These are phyloP conservation scores for Trichoderma hamatum DNA, from an alignment of 2,329 filamentous ascomycete genomes.

Conservation along the genomic window DNA sequence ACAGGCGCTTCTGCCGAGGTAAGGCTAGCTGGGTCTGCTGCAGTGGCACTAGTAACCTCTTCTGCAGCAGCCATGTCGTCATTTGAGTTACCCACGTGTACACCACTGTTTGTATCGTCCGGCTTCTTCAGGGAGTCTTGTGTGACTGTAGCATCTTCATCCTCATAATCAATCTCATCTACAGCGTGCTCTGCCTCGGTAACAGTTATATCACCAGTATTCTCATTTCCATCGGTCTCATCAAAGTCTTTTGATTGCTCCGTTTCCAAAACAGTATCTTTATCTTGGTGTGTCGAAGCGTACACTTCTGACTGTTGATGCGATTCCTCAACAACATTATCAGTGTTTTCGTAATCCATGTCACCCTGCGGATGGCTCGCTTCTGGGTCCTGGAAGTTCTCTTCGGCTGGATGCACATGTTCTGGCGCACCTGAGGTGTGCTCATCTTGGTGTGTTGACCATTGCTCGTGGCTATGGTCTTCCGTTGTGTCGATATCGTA, in stretches of 20 bases:
- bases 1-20: background rate
- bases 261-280: slow-evolving; percentile 5
- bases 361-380: background rate
- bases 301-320: background rate
- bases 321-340: background rate
- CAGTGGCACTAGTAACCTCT: background rate
- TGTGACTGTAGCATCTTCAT: slow-evolving; percentile 9
- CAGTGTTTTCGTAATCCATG: slow-evolving; percentile 26
- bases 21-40: background rate
- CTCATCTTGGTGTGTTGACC: slow-evolving; percentile 20
- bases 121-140: background rate
- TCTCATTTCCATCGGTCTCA: background rate
- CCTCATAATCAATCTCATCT: slow-evolving; percentile 24
- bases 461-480: slow-evolving; percentile 20
- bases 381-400: background rate
- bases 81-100: background rate
- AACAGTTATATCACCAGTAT: background rate
- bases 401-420: slow-evolving; percentile 7
- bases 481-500: slow-evolving; percentile 42
- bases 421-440: background rate
- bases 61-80: background rate
- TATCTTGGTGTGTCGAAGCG: background rate
- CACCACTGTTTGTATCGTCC: background rate
- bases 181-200: background rate
- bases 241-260: slow-evolving; percentile 12